Evolutionary conservation across 495 filamentous ascomycete species (phyloP).

Genomic region (Trichocladium antarcticum): DNA sequence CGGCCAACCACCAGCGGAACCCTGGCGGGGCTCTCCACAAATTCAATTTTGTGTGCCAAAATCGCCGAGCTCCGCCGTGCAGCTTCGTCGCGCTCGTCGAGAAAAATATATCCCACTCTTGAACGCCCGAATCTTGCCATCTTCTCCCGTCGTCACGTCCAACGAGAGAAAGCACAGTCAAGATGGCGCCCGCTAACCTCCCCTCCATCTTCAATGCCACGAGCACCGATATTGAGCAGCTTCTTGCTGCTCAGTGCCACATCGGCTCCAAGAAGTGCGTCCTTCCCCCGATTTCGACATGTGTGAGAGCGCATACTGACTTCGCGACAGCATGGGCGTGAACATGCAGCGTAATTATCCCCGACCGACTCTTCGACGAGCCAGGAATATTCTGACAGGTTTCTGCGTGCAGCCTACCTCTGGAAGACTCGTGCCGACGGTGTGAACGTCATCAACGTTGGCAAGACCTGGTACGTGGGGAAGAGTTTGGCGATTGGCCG

Average conservation of each 20-base stretch:
- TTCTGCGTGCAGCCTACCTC: conserved; percentile 53
- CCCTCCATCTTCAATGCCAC: conserved; percentile 70
- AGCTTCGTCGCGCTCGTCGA: conserved; percentile 17
- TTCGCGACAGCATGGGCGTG: conserved; percentile 53
- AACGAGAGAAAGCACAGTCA: conserved; percentile 45
- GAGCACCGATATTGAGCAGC: conserved; percentile 89
- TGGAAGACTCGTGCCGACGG: conserved; percentile 98
- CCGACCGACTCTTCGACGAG: not conserved
- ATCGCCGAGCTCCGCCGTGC: conserved; percentile 19
- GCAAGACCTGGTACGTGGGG: conserved; percentile 95
- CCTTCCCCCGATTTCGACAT: not conserved
- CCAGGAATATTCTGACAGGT: conserved; percentile 12
- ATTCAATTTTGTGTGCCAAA: conserved; percentile 30
- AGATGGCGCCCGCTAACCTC: conserved; percentile 88
- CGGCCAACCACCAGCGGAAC: conserved; percentile 18
- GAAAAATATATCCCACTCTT: conserved; percentile 24
- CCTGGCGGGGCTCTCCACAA: conserved; percentile 34
- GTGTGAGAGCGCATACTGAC: conserved; percentile 9
- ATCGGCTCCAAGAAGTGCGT: conserved; percentile 84
- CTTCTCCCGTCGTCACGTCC: conserved; percentile 37
- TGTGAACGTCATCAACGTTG: conserved; percentile 97
- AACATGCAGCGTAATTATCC: conserved; percentile 70
- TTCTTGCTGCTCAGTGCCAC: conserved; percentile 91
- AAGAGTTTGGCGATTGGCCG: no score
- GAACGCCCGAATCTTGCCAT: conserved; percentile 36